Evolutionary conservation across 805 yeast genomes (phyloP), one percentile per base, ranked within the genome.

Genomic region (Ogataea allantospora): DNA sequence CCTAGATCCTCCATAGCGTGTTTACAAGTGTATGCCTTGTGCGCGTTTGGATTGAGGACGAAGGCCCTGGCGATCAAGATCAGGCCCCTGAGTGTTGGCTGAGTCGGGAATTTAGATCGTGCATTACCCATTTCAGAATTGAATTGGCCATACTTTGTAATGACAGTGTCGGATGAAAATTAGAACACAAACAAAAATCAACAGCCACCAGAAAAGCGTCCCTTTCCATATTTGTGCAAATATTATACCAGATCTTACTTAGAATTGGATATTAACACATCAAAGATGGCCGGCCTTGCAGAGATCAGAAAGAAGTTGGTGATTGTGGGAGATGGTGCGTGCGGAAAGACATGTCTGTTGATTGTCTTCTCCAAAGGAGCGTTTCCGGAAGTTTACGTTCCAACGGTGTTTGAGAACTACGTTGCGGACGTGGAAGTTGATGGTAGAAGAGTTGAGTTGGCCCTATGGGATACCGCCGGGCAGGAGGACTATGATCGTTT

Each of bases 401-500:
- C 96, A 59, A 88, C 96, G 16, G 98, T 91, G 45, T 91, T 91
- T 58, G 98, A 91, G 65, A 93, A 89, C 73, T 93, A 91, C 66
- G 97, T 91, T 55, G 95, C 97, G 31, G 96, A 88, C 63, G 97
- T 91, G 42, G 96, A 80, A 59, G 83, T 83, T 42, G 91, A 84
- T 55, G 95, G 95, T 34, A 84, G 91, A 66, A 78, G 85, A 62
- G 97, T 91, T 42, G 96, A 89, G 63, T 72, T 88, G 65, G 95
- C 96, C 6, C 72, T 88, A 51, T 88, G 96, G 96, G 96, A 88
- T 88, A 88, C 96, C 52, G 96, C 97, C 40, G 97, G 97, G 50
- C 97, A 88, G 77, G 97, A 88, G 73, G 97, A 89, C 71, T 88
- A 88, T 62, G 96, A 88, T 66, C 84, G 96, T 66, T 72, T 87